These are phyloP conservation scores for Lactarius akahatsu DNA, from an alignment of 768 basidiomycete species.

Conservation along the genomic window DNA sequence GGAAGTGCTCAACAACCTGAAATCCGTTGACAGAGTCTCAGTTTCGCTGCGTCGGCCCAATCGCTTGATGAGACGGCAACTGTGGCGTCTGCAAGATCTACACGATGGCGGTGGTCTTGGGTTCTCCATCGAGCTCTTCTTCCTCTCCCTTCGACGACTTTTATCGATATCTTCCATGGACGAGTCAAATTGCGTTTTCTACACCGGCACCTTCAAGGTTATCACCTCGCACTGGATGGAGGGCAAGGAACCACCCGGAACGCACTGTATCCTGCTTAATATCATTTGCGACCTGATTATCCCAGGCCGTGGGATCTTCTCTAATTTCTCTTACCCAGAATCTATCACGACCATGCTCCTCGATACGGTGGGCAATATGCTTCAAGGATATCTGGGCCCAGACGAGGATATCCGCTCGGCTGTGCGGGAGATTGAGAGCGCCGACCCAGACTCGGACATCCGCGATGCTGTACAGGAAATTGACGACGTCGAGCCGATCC, in stretches of 20 bases:
- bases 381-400: too few relatives aligned
- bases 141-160: neutral
- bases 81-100: neutral
- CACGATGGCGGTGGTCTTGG: neutral
- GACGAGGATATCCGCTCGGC: too few relatives aligned
- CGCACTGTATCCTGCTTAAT: neutral
- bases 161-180: too few relatives aligned
- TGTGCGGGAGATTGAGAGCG: too few relatives aligned
- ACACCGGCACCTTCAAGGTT: neutral
- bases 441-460: too few relatives aligned
- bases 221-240: neutral
- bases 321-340: neutral
- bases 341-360: too few relatives aligned
- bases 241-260: neutral
- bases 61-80: neutral
- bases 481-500: too few relatives aligned
- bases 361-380: too few relatives aligned
- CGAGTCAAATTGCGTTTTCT: neutral
- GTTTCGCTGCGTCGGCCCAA: neutral
- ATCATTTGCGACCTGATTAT: constrained; percentile 15
- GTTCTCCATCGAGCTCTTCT: neutral
- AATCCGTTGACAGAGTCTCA: neutral
- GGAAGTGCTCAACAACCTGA: neutral
- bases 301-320: constrained; percentile 7
- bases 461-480: too few relatives aligned